Evolutionary conservation across 257 asterid genomes (phyloP).

Genomic region (Primulina tabacum): DNA sequence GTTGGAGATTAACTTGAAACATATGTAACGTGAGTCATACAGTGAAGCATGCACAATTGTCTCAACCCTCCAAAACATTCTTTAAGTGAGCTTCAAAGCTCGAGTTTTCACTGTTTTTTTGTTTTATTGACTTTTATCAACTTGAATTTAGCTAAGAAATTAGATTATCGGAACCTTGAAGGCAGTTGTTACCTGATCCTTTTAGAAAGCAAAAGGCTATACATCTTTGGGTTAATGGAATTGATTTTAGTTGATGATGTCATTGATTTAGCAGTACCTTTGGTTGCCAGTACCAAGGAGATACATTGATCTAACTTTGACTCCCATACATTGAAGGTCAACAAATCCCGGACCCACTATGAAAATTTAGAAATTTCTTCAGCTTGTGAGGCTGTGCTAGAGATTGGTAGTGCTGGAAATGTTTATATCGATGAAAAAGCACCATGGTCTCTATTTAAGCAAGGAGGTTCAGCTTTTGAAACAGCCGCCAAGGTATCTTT

Average conservation of each 20-base stretch:
- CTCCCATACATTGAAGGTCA: constrained; percentile 4
- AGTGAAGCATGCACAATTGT: background rate
- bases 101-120: too few species aligned
- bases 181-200: background rate
- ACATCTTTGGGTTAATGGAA: background rate
- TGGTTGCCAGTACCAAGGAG: background rate
- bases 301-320: background rate
- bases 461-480: constrained; percentile 72
- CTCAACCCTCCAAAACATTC: background rate
- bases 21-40: background rate
- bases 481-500: constrained; percentile 77
- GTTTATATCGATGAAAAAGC: constrained; percentile 67
- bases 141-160: background rate
- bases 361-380: constrained; percentile 76
- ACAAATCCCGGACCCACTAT: constrained; percentile 58
- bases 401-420: constrained; percentile 86
- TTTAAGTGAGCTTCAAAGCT: background rate
- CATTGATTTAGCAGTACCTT: background rate
- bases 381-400: constrained; percentile 86
- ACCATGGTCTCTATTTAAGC: constrained; percentile 93
- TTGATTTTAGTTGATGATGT: background rate
- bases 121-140: too few species aligned
- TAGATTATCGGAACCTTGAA: background rate
- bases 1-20: background rate
- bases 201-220: background rate